Evolutionary conservation across 306 rosid genomes (phyloP).

Genomic region (Morella rubra): DNA sequence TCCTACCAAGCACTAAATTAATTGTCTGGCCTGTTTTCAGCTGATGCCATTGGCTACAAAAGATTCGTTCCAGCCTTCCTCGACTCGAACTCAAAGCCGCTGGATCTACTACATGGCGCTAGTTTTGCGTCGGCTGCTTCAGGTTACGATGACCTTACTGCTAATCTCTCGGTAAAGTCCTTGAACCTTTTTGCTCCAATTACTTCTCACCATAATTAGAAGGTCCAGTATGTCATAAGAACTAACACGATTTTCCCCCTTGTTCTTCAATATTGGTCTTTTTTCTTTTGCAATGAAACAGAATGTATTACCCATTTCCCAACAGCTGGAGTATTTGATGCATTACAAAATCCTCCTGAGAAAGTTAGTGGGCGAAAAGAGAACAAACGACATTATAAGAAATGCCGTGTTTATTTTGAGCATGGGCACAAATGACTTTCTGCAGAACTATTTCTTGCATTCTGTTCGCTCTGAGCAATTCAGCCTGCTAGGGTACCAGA

Average conservation of each 20-base stretch:
- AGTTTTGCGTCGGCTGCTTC: conserved; percentile 88
- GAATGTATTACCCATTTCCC: conserved; percentile 56
- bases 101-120: conserved; percentile 61
- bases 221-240: background rate
- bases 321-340: conserved; percentile 57
- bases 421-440: conserved; percentile 77
- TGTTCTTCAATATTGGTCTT: background rate
- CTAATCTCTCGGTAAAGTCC: conserved; percentile 54
- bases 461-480: conserved; percentile 57
- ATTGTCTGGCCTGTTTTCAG: conserved; percentile 26
- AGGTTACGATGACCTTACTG: conserved; percentile 73
- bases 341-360: conserved; percentile 58
- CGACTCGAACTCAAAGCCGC: conserved; percentile 49
- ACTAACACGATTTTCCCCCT: no score
- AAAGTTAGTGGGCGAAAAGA: conserved; percentile 43
- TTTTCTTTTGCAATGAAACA: conserved; percentile 30
- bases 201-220: background rate
- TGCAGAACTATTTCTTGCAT: conserved; percentile 69
- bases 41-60: conserved; percentile 63
- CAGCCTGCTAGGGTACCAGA: conserved; percentile 42
- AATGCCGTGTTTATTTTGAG: conserved; percentile 52
- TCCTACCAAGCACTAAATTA: no score
- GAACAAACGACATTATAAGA: conserved; percentile 42
- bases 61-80: conserved; percentile 61
- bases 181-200: background rate